Percentiles rank a stretch among this genome's conserved stretches.
Evolutionary conservation across 2,329 filamentous ascomycete genomes (phyloP).

Genomic region (Calonectria fujianensis): DNA sequence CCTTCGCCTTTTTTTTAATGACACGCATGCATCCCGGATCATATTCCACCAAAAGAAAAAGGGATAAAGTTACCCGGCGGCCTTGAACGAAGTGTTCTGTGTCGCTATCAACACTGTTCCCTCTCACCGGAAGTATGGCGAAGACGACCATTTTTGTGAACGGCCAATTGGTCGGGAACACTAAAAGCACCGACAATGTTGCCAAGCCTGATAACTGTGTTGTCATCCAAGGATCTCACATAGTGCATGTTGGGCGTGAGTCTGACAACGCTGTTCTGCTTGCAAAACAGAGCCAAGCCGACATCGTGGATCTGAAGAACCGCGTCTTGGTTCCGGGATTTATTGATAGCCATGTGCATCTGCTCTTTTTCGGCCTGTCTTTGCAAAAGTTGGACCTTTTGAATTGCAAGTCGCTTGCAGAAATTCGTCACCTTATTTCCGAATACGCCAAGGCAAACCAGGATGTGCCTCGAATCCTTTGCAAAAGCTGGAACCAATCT

Average conservation of each 20-base stretch:
- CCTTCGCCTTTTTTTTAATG: background rate
- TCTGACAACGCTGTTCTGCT: background rate
- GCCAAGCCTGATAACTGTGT: constrained; percentile 1
- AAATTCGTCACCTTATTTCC: constrained; percentile 65
- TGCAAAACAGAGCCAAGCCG: constrained; percentile 31
- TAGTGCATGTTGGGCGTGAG: constrained; percentile 37
- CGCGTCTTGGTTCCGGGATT: constrained; percentile 68
- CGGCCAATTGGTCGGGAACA: background rate
- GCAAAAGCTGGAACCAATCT: constrained; percentile 69
- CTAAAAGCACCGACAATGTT: no score
- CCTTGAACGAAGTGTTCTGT: no score
- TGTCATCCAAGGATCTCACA: constrained; percentile 32
- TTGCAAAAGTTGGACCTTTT: constrained; percentile 67
- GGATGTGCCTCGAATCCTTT: constrained; percentile 65
- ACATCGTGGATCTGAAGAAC: constrained; percentile 55
- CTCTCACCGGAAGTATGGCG: background rate
- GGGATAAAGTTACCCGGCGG: background rate
- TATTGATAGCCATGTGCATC: constrained; percentile 72
- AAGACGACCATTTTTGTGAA: background rate
- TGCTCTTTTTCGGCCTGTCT: constrained; percentile 69
- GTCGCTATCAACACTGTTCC: background rate
- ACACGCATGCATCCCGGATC: no score
- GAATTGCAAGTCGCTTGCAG: constrained; percentile 63
- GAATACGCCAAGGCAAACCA: constrained; percentile 64
- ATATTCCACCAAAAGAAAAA: background rate